Conservation (phyloP, 164 flowering plant genomes). For the Amborella trichopoda region DNA sequence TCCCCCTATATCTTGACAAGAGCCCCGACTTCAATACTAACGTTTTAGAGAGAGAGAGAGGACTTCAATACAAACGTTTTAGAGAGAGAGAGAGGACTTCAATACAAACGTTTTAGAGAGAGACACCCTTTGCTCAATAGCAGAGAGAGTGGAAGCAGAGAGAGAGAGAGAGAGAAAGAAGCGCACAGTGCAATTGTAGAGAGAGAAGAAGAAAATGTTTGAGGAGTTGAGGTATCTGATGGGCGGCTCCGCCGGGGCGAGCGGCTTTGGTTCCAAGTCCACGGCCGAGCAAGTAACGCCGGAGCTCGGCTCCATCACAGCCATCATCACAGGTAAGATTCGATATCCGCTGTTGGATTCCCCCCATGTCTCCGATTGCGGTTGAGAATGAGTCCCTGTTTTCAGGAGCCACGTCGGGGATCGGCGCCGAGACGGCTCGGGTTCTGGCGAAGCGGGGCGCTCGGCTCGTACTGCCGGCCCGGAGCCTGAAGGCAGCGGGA, state of each 20-base stretch:
- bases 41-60: too few relatives aligned
- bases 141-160: too few relatives aligned
- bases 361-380: neutral
- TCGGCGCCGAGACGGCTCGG: slow-evolving; percentile 95
- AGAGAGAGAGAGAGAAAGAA: too few relatives aligned
- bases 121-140: too few relatives aligned
- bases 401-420: slow-evolving; percentile 92
- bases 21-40: too few relatives aligned
- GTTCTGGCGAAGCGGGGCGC: slow-evolving; percentile 82
- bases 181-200: too few relatives aligned
- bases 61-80: too few relatives aligned
- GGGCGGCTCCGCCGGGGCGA: slow-evolving; percentile 72
- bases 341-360: neutral
- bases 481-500: slow-evolving; percentile 75
- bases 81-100: too few relatives aligned
- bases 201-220: too few relatives aligned
- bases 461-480: slow-evolving; percentile 65
- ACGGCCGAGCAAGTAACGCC: slow-evolving; percentile 86
- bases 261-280: slow-evolving; percentile 81
- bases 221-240: slow-evolving; percentile 58
- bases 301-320: slow-evolving; percentile 64
- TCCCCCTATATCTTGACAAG: too few relatives aligned
- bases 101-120: too few relatives aligned
- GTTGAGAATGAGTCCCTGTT: neutral
- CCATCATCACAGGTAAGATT: slow-evolving; percentile 75